Evolutionary conservation across 352 stramenopile genomes (phyloP), one percentile per base, ranked within the genome.

Genomic region (Aphanomyces cochlioides): DNA sequence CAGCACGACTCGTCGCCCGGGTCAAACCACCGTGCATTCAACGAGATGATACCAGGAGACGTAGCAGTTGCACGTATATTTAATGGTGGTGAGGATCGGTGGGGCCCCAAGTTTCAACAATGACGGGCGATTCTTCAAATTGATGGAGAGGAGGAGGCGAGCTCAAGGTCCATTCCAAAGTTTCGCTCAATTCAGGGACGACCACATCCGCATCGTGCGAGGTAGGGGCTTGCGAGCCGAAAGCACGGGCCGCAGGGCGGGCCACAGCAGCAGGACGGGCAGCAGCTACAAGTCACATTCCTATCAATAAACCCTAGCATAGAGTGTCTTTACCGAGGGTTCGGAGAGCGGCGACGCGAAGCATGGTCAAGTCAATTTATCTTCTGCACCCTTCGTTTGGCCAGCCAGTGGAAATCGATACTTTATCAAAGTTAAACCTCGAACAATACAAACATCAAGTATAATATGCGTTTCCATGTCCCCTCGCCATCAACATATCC

Each of bases 21-120:
- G 13, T n/a, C 8, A 39, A n/a, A 60, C 19, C 36, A 21, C 10
- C 19, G 54, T 15, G 10, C 36, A 40, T 60, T 10, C 54, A 15
- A 12, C 28, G 19, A 10, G 19, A 21, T n/a, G 54, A 60, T 60
- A 21, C 13, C 54, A 28, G 28, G 28, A 28, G 28, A 28, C 28
- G 28, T 28, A 21, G 50, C 50, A 34, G 61, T 43, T 19, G 47
- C 5, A 58, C 37, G 45, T 58, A 63, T 70, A 70, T 63, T 72
- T 61, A 72, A 79, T 95, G 80, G 77, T 80, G 72, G 75, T 83
- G 88, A 41, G 87, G 88, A 78, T 95, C 88, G 58, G 92, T 79
- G 70, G 87, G 79, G 75, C 85, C 88, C 74, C 88, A 93, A 54
- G 87, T 95, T 78, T 96, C 88, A 45, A 96, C 87, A 74, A 96